phyloP scores from a whole-genome alignment of 371 early-diverging fungal species.

The Chytridium lagenaria region DNA sequence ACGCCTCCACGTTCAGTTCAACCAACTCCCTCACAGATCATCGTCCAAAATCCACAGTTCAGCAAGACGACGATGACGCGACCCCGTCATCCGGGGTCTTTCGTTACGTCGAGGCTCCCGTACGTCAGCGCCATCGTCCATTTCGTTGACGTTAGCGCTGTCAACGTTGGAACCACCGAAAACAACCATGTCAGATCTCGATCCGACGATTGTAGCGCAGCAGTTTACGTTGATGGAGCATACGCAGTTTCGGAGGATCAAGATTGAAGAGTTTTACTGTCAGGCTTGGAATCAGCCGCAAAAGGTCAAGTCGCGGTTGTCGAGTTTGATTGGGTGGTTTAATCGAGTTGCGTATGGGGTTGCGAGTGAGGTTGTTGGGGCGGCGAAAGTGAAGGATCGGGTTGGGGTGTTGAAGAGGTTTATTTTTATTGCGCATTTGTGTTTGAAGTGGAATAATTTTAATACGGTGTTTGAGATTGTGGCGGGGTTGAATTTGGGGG shows the following conservation, averaged over 20 bases:
- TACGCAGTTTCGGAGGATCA: constrained; percentile 56
- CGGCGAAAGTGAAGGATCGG: constrained; percentile 49
- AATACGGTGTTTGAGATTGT: constrained; percentile 69
- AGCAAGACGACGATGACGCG: neutral
- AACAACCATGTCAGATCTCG: constrained; percentile 31
- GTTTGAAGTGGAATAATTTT: constrained; percentile 63
- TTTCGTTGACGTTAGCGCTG: constrained; percentile 21
- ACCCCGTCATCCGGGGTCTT: neutral
- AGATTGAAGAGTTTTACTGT: constrained; percentile 60
- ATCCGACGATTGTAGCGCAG: constrained; percentile 50
- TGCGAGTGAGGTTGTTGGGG: constrained; percentile 52
- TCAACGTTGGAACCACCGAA: constrained; percentile 27
- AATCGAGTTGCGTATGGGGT: constrained; percentile 68
- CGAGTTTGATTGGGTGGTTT: constrained; percentile 64
- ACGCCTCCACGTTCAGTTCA: neutral
- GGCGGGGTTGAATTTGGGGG: constrained; percentile 63
- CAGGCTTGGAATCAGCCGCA: constrained; percentile 51
- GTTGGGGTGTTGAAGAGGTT: constrained; percentile 59
- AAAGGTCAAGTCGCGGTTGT: constrained; percentile 47
- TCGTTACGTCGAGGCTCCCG: constrained; percentile 8
- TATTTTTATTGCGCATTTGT: constrained; percentile 61
- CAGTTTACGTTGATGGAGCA: constrained; percentile 72
- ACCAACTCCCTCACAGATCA: neutral
- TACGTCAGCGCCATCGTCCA: neutral
- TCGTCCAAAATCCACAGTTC: neutral